Evolutionary conservation across 75 land plant genomes (phyloP).

Genomic region (Sequoia sempervirens): DNA sequence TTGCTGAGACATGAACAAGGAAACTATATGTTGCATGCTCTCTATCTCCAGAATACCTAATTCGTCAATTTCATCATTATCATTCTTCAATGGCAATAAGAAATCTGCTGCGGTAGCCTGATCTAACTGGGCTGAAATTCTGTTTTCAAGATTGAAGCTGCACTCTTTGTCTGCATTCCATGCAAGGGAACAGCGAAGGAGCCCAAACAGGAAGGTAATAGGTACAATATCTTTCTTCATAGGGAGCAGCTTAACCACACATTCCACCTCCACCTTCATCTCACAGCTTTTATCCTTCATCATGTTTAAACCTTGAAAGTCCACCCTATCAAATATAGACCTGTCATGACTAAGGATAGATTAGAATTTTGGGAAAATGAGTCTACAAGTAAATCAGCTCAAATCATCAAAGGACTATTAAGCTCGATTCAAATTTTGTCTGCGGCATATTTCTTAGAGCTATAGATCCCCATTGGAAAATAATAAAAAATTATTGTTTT

Average conservation of each 20-base stretch:
- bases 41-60: slow-evolving; percentile 15
- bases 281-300: neutral
- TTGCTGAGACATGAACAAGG: slow-evolving; percentile 23
- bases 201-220: slow-evolving; percentile 23
- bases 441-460: neutral
- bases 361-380: neutral
- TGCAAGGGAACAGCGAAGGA: slow-evolving; percentile 32
- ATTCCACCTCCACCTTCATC: slow-evolving; percentile 15
- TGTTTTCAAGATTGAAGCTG: slow-evolving; percentile 24
- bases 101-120: slow-evolving; percentile 28
- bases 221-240: slow-evolving; percentile 21
- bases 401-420: neutral
- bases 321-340: neutral
- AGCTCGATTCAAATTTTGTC: neutral
- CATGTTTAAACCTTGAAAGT: neutral
- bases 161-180: slow-evolving; percentile 16
- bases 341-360: neutral
- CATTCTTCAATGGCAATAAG: slow-evolving; percentile 12
- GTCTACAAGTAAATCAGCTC: neutral
- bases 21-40: slow-evolving; percentile 36
- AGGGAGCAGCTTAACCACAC: slow-evolving; percentile 25
- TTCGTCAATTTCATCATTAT: neutral
- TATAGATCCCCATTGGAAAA: neutral
- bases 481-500: neutral
- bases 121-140: slow-evolving; percentile 28